Conservation (phyloP, 345 rosid species). For the Citrus medica region DNA sequence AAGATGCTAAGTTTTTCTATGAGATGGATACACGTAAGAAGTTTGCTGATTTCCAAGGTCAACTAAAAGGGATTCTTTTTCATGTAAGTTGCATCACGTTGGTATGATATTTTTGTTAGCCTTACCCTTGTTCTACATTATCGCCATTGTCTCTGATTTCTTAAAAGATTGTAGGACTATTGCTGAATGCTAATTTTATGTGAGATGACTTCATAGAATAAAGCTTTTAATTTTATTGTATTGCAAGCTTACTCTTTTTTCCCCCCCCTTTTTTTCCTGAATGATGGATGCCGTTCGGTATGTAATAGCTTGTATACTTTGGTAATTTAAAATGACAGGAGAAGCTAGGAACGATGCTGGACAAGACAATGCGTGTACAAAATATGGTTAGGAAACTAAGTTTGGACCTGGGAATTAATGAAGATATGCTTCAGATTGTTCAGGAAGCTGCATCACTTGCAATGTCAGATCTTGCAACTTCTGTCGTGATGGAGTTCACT, state of each 20-base stretch:
- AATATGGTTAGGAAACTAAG: slow-evolving; percentile 52
- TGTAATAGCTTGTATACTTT: slow-evolving; percentile 14
- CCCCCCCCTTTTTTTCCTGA: neutral
- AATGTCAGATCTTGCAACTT: slow-evolving; percentile 91
- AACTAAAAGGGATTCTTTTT: slow-evolving; percentile 85
- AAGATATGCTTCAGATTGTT: slow-evolving; percentile 49
- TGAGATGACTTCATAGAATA: neutral
- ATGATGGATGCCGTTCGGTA: neutral
- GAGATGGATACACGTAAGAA: slow-evolving; percentile 74
- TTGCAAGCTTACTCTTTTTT: neutral
- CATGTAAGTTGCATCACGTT: slow-evolving; percentile 59
- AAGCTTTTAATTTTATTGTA: neutral
- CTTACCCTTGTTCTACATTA: neutral
- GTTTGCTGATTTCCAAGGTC: slow-evolving; percentile 66
- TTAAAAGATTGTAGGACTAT: neutral
- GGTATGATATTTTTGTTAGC: neutral
- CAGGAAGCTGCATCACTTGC: slow-evolving; percentile 91
- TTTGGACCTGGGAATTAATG: slow-evolving; percentile 44
- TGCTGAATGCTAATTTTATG: neutral
- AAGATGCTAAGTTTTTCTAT: slow-evolving; percentile 95
- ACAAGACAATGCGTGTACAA: slow-evolving; percentile 71
- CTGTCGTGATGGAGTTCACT: slow-evolving; percentile 92
- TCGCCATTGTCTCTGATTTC: neutral
- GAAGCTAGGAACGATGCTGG: slow-evolving; percentile 93
- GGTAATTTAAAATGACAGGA: slow-evolving; percentile 48